Evolutionary conservation across 345 rosid species (phyloP).

Genomic region (Excoecaria cochinchinensis): DNA sequence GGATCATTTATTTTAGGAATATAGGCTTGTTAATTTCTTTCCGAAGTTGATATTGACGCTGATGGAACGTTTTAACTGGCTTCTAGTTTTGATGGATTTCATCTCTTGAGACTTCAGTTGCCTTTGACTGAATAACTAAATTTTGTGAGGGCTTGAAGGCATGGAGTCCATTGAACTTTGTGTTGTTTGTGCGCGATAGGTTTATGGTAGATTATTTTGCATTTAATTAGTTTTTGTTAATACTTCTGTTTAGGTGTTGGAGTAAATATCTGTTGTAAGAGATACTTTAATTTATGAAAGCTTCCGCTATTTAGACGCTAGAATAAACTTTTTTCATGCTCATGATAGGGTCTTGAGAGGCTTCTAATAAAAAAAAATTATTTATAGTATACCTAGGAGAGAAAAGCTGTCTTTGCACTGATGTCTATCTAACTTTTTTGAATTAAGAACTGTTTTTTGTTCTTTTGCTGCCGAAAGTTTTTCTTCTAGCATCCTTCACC

Average conservation of each 20-base stretch:
- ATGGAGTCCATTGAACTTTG: not conserved
- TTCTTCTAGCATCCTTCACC: not conserved
- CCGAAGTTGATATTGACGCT: not conserved
- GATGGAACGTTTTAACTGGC: not conserved
- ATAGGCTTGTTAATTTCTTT: not conserved
- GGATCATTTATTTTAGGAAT: not conserved
- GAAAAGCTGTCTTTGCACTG: not conserved
- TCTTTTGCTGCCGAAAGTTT: not conserved
- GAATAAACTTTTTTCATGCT: not conserved
- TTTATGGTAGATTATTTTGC: not conserved
- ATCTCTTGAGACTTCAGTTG: not conserved
- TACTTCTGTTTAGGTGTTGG: not conserved
- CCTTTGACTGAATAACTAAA: not conserved
- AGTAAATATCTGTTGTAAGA: not conserved
- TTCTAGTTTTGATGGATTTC: not conserved
- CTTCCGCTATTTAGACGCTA: not conserved
- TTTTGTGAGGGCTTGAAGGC: not conserved
- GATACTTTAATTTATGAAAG: not conserved
- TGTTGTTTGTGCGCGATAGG: not conserved
- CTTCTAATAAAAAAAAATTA: not conserved
- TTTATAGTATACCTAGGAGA: not conserved
- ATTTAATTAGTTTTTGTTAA: not conserved
- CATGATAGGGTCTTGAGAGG: not conserved
- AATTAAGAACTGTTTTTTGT: not conserved
- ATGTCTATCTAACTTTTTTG: not conserved